Evolutionary conservation across 148 eudicot genomes (phyloP).

Genomic region (Cornus florida): DNA sequence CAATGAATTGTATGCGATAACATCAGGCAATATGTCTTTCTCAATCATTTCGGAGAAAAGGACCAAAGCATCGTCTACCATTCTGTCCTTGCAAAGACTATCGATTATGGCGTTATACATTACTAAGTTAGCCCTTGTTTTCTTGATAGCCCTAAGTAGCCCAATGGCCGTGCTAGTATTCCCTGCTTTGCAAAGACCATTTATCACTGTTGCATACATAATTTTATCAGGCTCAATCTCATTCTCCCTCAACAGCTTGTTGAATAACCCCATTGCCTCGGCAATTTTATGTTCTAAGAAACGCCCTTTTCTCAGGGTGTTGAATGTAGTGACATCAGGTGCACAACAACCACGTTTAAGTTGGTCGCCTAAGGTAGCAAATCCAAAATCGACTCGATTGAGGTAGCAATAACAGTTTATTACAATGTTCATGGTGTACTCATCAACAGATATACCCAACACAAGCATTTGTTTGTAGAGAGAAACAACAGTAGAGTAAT

Average conservation of each 20-base stretch:
- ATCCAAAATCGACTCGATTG: too few relatives aligned
- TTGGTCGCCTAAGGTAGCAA: too few relatives aligned
- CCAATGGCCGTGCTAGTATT: neutral
- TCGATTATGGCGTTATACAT: slow-evolving; percentile 9
- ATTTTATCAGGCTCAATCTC: slow-evolving; percentile 6
- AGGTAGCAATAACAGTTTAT: too few relatives aligned
- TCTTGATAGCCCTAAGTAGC: slow-evolving; percentile 1
- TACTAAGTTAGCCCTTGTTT: neutral
- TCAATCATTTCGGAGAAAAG: slow-evolving; percentile 4
- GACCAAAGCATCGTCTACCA: neutral
- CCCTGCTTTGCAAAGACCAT: slow-evolving; percentile 19
- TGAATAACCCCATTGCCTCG: too few relatives aligned
- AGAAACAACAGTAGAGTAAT: neutral
- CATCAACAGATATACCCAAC: neutral
- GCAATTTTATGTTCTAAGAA: slow-evolving; percentile 3
- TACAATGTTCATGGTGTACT: too few relatives aligned
- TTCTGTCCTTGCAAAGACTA: slow-evolving; percentile 9
- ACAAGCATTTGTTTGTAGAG: neutral
- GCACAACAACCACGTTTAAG: too few relatives aligned
- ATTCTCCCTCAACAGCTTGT: neutral
- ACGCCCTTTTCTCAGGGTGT: too few relatives aligned
- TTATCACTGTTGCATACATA: slow-evolving; percentile 8
- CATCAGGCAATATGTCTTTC: too few relatives aligned
- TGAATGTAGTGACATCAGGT: slow-evolving; percentile 4
- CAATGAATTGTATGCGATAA: too few relatives aligned